Base-by-base conservation (phyloP, 208 protist genomes). In the Sergeia podlipaevii region DNA sequence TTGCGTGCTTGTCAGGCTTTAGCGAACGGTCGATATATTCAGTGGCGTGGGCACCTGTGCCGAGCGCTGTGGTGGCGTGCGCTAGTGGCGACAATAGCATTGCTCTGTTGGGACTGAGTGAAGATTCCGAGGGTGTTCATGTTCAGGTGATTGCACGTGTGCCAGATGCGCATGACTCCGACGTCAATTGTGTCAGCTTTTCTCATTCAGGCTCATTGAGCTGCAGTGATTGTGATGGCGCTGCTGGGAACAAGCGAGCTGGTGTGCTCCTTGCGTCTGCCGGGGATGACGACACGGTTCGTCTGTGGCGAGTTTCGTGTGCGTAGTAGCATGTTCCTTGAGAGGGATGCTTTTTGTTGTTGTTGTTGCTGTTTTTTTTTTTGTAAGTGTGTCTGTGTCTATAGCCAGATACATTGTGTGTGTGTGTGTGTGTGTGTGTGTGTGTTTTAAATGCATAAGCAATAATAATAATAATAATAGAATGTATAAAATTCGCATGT, bases 11-110 rank as follows among this genome's bases (percentile, higher is more conserved):
- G 21, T 65, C 63, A 8, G 80, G 78, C 20, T 77, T 87, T 44
- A 67, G 71, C 8, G 81, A 85, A 53, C 76, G 88, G 41, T 60
- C 86, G 13, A 47, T 97, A 10, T 97, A 85, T 51, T 63, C 63
- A 23, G 61, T 93, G 0, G 64, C 66, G 46, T 97, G 91, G 89
- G 76, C 79, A 5, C 78, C 71, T 15, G 47, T 60, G 8, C 58
- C 50, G 21, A 64, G 67, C 32, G 37, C 53, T 0, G 45, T 93
- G 18, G 73, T 95, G 29, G 86, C 87, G 18, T 82, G 77, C 21
- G 87, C 73, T 24, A 85, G 77, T 45, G 91, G 87, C 10, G 89
- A 97, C 65, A 83, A 96, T 62, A 81, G 77, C 51, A 62, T 97
- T 29, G 52, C 74, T 1, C 49, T 97, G 23, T 50, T 95, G 24